Percentiles rank a stretch among this genome's conserved stretches.
Conservation (phyloP, 2,329 filamentous ascomycete genomes). For the Myotisia sp. region DNA sequence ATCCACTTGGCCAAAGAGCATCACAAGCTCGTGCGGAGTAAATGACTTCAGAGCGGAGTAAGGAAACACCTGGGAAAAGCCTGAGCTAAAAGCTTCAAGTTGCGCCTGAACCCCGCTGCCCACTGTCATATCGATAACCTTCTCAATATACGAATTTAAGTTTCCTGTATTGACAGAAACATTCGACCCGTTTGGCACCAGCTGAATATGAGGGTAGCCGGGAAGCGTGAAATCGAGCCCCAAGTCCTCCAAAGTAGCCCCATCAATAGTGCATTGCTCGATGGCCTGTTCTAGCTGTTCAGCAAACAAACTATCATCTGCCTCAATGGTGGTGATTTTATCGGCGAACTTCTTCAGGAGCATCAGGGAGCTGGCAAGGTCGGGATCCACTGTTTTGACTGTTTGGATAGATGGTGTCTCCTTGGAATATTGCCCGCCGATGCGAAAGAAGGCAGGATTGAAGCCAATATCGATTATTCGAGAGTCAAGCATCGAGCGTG, state of each 20-base stretch:
- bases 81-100: conserved; percentile 75
- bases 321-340: conserved; percentile 69
- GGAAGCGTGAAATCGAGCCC: conserved; percentile 90
- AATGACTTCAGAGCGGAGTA: conserved; percentile 87
- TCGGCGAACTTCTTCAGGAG: conserved; percentile 74
- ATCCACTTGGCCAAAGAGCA: conserved; percentile 80
- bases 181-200: conserved; percentile 60
- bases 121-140: conserved; percentile 80
- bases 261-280: conserved; percentile 58
- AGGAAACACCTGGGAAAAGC: conserved; percentile 92
- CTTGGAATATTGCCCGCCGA: conserved; percentile 54
- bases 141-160: conserved; percentile 75
- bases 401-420: conserved; percentile 77
- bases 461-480: conserved; percentile 95
- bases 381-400: conserved; percentile 75
- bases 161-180: conserved; percentile 75
- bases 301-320: conserved; percentile 50
- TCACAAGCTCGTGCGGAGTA: conserved; percentile 86
- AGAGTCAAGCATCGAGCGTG: conserved; percentile 94
- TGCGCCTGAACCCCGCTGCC: conserved; percentile 78
- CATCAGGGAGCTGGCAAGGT: conserved; percentile 71
- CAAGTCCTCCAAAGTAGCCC: conserved; percentile 68
- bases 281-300: conserved; percentile 58
- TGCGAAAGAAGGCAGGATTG: conserved; percentile 94
- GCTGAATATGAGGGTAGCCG: conserved; percentile 74